Conservation (phyloP, 106 monocot species). For the Allium fistulosum region DNA sequence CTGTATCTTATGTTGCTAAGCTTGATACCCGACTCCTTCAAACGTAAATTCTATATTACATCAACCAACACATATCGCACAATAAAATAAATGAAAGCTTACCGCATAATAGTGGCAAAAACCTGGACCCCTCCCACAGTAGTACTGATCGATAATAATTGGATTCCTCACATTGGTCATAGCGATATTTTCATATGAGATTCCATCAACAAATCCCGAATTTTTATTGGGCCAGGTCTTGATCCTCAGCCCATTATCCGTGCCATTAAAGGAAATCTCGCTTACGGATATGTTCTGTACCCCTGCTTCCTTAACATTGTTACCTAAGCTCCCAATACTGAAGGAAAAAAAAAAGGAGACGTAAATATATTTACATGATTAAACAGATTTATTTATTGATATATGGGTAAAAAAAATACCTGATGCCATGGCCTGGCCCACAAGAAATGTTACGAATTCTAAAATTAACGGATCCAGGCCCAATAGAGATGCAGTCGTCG, state of each 20-base stretch:
- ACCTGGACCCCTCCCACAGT: neutral
- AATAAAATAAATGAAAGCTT: too few species aligned
- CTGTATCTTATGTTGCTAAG: too few species aligned
- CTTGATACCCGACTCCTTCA: too few species aligned
- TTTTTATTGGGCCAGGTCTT: constrained; percentile 36
- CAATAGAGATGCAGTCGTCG: constrained; percentile 19
- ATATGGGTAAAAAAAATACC: too few species aligned
- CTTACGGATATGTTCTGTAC: constrained; percentile 18
- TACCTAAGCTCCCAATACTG: constrained; percentile 40
- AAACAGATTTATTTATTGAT: too few species aligned
- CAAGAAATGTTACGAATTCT: neutral
- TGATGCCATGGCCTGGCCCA: constrained; percentile 13
- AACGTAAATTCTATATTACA: too few species aligned
- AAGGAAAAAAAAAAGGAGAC: too few species aligned
- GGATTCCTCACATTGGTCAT: constrained; percentile 9
- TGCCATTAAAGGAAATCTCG: constrained; percentile 24
- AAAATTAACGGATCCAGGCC: constrained; percentile 2
- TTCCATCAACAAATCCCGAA: neutral
- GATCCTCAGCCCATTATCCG: constrained; percentile 36
- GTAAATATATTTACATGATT: too few species aligned
- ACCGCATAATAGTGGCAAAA: too few species aligned
- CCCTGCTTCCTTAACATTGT: constrained; percentile 10
- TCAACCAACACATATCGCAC: too few species aligned
- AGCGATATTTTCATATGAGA: constrained; percentile 1
- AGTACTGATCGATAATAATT: constrained; percentile 15